Evolutionary conservation across 805 yeast genomes (phyloP), one percentile per base, ranked within the genome.

Genomic region (Kazachstania martiniae): DNA sequence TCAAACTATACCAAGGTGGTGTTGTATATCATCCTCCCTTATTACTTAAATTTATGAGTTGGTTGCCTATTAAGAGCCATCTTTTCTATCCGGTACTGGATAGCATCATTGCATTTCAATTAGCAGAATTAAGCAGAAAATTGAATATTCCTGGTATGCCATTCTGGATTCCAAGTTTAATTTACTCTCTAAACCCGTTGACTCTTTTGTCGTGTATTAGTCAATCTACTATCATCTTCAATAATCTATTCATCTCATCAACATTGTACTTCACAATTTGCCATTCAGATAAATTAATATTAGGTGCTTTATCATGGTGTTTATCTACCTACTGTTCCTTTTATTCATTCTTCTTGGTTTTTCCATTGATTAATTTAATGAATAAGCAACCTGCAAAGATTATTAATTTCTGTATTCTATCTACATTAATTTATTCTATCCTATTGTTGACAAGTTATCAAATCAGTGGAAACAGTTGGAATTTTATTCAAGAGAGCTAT

Each of bases 11-110:
- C 47, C 73, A 73, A 39, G 95, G 96, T 8, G 93, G 93, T 16
- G 74, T 86, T 12, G 78, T 79, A 22, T 89, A 85, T 55, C 94
- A 85, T 44, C 75, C 94, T 3, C 95, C 95, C 3, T 50, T 86
- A 13, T 47, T 89, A 15, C 66, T 38, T 4, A 31, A 21, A 17
- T 13, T 31, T 9, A 9, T 33, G 26, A 27, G 12, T 21, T n/a
- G n/a, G n/a, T n/a, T n/a, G n/a, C n/a, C n/a, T n/a, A n/a, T n/a
- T n/a, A n/a, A n/a, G n/a, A n/a, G n/a, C n/a, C n/a, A n/a, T n/a
- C n/a, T 9, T 14, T 32, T 8, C 17, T 24, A 10, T 8, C 15
- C 7, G 8, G 14, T 6, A 27, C 48, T 69, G 3, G 68, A 75
- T 18, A 23, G 13, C n/a, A 23, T 23, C 10, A 8, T 6, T 9